Evolutionary conservation across 2,329 filamentous ascomycete genomes (phyloP), one percentile per base, ranked within the genome.

Genomic region (Colletotrichum sublineola): DNA sequence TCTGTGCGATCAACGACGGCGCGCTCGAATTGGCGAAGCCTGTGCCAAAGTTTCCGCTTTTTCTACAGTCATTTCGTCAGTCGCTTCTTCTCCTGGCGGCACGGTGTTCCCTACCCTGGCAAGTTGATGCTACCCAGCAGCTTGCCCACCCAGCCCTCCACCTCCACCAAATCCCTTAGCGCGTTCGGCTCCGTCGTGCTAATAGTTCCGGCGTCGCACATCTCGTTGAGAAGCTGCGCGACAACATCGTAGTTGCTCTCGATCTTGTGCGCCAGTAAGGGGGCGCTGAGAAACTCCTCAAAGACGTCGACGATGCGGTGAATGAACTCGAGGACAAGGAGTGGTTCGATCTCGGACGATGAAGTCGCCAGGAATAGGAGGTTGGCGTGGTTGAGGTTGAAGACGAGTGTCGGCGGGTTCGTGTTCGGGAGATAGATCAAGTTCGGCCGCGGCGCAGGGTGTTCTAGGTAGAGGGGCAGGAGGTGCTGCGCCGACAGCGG

Each of bases 111-210:
- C 64, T 82, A 93, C 91, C 92, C 91, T 70, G 95, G 94, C 74
- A 98, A 84, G 74, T 91, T 95, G 38, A 99, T 94, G 75, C 93
- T 94, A 58, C 95, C 94, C 24, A 99, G 85, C 66, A 99, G 82
- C 82, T 95, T 97, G 76, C 94, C 95, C 82, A 98, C 89, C 84
- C 95, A 93, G 42, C 94, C 94, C 74, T 97, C 95, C 20, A 97
- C 94, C 80, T 98, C 95, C 18, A 99, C 94, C 18, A 96, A 87
- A 80, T 99, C 96, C 77, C 94, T 89, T 78, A 99, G 84, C 29
- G 95, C 94, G 85, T 99, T 98, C 12, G 94, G 93, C 81, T 99
- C 96, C 1, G 96, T 98, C 68, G 94, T 97, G 78, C 89, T 93
- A 46, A 98, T 88, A n/a, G 91, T 89, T 20, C 96, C 96, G 52